Percentiles rank a stretch among this genome's conserved stretches.
Evolutionary conservation across 2,329 filamentous ascomycete genomes (phyloP).

Genomic region (Tetracladium maxilliforme): DNA sequence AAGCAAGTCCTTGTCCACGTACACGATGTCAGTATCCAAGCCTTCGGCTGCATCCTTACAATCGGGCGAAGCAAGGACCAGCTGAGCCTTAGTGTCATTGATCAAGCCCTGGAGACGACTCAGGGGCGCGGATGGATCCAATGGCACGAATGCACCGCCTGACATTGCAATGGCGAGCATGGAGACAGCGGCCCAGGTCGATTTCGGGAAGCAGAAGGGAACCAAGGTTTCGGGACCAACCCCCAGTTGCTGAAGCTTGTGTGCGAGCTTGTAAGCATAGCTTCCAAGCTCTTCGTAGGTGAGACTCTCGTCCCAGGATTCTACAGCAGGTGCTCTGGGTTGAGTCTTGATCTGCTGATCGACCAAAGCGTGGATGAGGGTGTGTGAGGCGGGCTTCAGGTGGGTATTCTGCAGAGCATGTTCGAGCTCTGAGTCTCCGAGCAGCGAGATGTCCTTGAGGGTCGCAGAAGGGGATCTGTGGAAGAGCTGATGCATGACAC

Average conservation of each 20-base stretch:
- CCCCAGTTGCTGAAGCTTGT: conserved; percentile 31
- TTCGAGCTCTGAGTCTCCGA: too few species aligned
- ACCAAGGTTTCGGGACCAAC: conserved; percentile 40
- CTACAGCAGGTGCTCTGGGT: conserved; percentile 6
- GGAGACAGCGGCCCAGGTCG: conserved; percentile 52
- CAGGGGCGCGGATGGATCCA: conserved; percentile 56
- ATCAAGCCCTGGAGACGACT: conserved; percentile 48
- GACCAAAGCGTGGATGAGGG: too few species aligned
- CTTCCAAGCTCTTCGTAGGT: conserved; percentile 52
- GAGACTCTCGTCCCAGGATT: conserved; percentile 21
- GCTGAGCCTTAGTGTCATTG: conserved; percentile 37
- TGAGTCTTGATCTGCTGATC: too few species aligned
- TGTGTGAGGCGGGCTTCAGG: too few species aligned
- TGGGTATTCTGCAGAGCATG: too few species aligned
- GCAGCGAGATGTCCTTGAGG: too few species aligned
- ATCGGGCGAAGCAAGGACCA: too few species aligned
- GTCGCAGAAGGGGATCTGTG: too few species aligned
- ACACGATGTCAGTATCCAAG: too few species aligned
- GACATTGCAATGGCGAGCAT: conserved; percentile 64
- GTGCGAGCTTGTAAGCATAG: conserved; percentile 48
- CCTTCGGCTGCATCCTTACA: too few species aligned
- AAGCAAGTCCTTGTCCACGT: too few species aligned
- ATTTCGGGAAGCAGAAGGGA: conserved; percentile 69
- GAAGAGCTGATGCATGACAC: too few species aligned
- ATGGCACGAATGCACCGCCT: conserved; percentile 64